phyloP scores from a whole-genome alignment of 768 basidiomycete genomes.

The Mycena galericulata region DNA sequence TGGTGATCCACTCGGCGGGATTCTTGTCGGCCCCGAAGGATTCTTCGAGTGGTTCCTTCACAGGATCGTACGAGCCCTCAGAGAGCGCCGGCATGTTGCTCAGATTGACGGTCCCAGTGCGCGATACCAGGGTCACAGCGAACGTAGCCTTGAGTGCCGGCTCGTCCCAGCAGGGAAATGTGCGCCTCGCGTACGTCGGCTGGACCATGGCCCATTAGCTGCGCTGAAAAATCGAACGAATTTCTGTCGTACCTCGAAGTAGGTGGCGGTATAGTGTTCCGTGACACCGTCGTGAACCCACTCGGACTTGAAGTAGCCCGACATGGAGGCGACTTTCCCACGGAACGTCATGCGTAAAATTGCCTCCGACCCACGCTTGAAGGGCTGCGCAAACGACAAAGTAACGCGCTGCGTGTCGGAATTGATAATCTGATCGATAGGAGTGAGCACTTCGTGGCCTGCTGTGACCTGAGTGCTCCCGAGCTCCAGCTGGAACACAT shows the following conservation, averaged over 20 bases:
- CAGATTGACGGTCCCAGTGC: conserved; percentile 64
- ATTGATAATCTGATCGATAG: background rate
- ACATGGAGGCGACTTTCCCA: background rate
- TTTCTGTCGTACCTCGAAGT: conserved; percentile 61
- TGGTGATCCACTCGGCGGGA: conserved; percentile 62
- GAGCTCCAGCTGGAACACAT: conserved; percentile 57
- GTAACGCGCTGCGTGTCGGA: conserved; percentile 5
- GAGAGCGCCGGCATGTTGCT: too few relatives aligned
- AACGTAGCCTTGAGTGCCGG: conserved; percentile 76
- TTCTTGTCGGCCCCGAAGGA: conserved; percentile 41
- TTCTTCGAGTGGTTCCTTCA: conserved; percentile 29
- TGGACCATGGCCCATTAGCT: conserved; percentile 40
- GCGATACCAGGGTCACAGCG: conserved; percentile 66
- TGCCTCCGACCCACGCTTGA: background rate
- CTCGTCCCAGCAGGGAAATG: conserved; percentile 80
- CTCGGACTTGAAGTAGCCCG: conserved; percentile 59
- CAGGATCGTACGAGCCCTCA: conserved; percentile 47
- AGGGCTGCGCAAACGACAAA: background rate
- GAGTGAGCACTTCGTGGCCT: conserved; percentile 55
- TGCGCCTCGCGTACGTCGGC: conserved; percentile 71
- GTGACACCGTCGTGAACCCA: conserved; percentile 57
- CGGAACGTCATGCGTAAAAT: conserved; percentile 11
- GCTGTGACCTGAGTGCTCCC: conserved; percentile 50
- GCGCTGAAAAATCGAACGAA: background rate
- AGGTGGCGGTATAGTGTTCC: conserved; percentile 67